Percentiles rank a stretch among this genome's conserved stretches.
Conservation (phyloP, 768 basidiomycete genomes). For the Panus rudis region DNA sequence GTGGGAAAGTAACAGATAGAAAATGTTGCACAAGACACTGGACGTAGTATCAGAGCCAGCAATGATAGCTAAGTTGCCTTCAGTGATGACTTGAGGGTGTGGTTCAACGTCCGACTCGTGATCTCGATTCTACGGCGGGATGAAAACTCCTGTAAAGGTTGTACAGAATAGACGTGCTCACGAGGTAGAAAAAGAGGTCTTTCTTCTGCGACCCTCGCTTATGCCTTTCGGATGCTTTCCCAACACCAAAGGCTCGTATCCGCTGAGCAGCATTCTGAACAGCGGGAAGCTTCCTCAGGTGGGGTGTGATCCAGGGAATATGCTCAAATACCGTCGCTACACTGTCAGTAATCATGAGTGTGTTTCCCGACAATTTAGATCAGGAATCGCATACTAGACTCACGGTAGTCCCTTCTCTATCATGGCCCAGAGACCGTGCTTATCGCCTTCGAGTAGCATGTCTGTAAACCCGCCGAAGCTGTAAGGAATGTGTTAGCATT, state of each 20-base stretch:
- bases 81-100: conserved; percentile 27
- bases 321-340: conserved; percentile 2
- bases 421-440: conserved; percentile 22
- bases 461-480: conserved; percentile 35
- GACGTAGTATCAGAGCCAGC: conserved; percentile 13
- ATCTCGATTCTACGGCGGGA: not conserved
- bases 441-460: conserved; percentile 30
- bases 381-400: conserved; percentile 5
- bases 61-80: conserved; percentile 22
- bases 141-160: not conserved
- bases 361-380: conserved; percentile 9
- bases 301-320: not conserved
- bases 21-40: conserved; percentile 16
- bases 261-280: not conserved
- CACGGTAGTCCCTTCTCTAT: conserved; percentile 26
- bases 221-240: not conserved
- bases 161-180: conserved; percentile 9
- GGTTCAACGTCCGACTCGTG: not conserved
- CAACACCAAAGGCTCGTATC: no score
- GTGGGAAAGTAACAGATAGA: conserved; percentile 18
- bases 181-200: conserved; percentile 39
- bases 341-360: conserved; percentile 11
- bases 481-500: not conserved
- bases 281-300: not conserved
- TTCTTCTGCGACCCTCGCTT: conserved; percentile 28